Percentiles rank a stretch among this genome's conserved stretches.
phyloP scores from a whole-genome alignment of 768 basidiomycete species.

The Lentinula detonsa region DNA sequence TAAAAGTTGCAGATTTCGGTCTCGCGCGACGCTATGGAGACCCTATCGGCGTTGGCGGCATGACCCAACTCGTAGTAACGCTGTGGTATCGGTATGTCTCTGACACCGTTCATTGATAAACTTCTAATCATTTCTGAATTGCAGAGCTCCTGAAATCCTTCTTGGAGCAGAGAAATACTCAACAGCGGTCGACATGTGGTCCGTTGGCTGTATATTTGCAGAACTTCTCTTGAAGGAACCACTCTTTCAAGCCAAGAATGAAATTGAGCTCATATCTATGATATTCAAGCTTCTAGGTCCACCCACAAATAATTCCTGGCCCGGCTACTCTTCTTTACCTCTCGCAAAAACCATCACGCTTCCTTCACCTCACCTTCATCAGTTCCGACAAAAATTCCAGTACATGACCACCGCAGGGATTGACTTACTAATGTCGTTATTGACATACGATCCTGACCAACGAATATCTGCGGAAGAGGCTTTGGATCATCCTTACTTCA shows the following conservation, averaged over 20 bases:
- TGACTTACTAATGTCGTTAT: slow-evolving; percentile 72
- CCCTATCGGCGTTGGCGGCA: slow-evolving; percentile 91
- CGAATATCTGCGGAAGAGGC: slow-evolving; percentile 90
- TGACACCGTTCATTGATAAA: slow-evolving; percentile 8
- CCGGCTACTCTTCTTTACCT: slow-evolving; percentile 74
- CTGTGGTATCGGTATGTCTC: slow-evolving; percentile 88
- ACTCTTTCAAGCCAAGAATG: slow-evolving; percentile 94
- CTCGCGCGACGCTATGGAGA: slow-evolving; percentile 94
- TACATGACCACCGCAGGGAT: slow-evolving; percentile 80
- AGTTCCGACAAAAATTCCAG: slow-evolving; percentile 82
- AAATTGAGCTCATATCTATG: slow-evolving; percentile 87
- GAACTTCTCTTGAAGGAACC: slow-evolving; percentile 94
- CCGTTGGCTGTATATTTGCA: slow-evolving; percentile 97
- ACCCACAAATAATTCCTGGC: slow-evolving; percentile 86
- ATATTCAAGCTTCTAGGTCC: slow-evolving; percentile 94
- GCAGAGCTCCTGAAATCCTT: slow-evolving; percentile 90
- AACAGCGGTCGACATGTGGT: slow-evolving; percentile 98
- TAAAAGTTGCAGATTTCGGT: slow-evolving; percentile 98
- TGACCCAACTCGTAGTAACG: slow-evolving; percentile 98
- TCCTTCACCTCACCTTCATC: slow-evolving; percentile 66
- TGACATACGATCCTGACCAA: slow-evolving; percentile 85
- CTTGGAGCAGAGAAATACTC: slow-evolving; percentile 91
- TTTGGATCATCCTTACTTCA: slow-evolving; percentile 86
- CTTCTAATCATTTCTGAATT: slow-evolving; percentile 11
- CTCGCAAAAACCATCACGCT: slow-evolving; percentile 73